Evolutionary conservation across 2,329 filamentous ascomycete genomes (phyloP), one percentile per base, ranked within the genome.

Genomic region (Blastomyces gilchristii): DNA sequence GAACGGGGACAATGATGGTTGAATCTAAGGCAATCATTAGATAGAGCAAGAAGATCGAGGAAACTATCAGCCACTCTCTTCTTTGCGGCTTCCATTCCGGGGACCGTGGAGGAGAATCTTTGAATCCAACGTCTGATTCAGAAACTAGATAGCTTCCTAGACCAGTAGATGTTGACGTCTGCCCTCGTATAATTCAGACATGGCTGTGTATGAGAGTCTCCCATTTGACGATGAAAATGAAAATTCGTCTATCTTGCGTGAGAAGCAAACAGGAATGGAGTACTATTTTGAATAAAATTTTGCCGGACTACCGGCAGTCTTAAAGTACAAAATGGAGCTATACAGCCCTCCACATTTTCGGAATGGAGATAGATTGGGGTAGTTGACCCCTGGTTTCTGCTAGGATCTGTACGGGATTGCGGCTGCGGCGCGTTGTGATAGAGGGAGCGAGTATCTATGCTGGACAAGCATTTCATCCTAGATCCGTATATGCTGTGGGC

Each of bases 1-100:
- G 37, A 54, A 61, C 60, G 11, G 60, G 60, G 50, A 61, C 60
- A 54, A 61, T 61, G 6, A 61, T 61, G 4, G 60, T 61, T n/a
- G 60, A 53, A 41, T 61, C 49, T 39, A 61, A 28, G 5, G 60
- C 60, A 25, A 61, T 61, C 60, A 61, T 61, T 14, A 61, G n/a
- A 45, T 53, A 61, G 7, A 61, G 60, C 16, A 61, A 18, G 37
- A 61, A 61, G 9, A 61, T 61, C 5, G 47, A 61, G n/a, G 41
- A 25, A 12, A 61, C 49, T 25, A 61, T 54, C 22, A 61, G 16
- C 60, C 60, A 56, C 49, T 61, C 60, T 18, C 31, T 28, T 41
- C 34, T 61, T 7, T 50, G 34, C 6, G 60, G 60, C 12, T 31
- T 61, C 60, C 60, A 61, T 54, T 61, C 28, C 25, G 57, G 41